Base-by-base conservation (phyloP, 345 rosid genomes). In the Eucalyptus paniculata region DNA sequence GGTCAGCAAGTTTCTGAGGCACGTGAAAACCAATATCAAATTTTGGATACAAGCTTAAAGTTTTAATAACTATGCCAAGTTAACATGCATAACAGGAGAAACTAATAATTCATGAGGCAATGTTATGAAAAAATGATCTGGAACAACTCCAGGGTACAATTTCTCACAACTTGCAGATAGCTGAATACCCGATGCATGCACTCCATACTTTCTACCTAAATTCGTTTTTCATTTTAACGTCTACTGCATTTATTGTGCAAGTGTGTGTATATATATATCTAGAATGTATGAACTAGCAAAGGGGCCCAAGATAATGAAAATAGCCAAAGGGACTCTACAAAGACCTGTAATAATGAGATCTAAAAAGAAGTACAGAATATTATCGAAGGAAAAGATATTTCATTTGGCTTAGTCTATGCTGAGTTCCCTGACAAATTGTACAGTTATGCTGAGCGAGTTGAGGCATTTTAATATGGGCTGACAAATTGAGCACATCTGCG, bases 1-100 rank as follows among this genome's bases (percentile, higher is more conserved):
- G 95, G 23, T 96, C 93, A 87, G 99, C 97, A 89, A 98, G 95
- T 89, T 93, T 96, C 99, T 98, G 93, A 72, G 88, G 50, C 56
- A 89, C 51, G 83, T 50, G 89, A 90, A 89, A 87, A 67, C 50
- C 67, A 32, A 34, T 15, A 51, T 56, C 81, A 87, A 88, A 86
- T 86, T 77, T 67, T 40, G 88, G 60, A 86, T 56, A 87, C 28
- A 87, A 53, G 54, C 50, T 44, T n/a, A 28, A 26, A 53, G 37
- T 42, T n/a, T 1, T 28, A 32, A 87, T 62, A 34, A 23, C 21
- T 30, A 77, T 77, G 12, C 47, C 47, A 77, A 40, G 17, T 40
- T 40, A 72, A 77, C 47, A 77, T 23, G 47, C 47, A 40, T 77
- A 77, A 37, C 85, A 77, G 30, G 85, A 77, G 30, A 77, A 40